A percentile compares a stretch with the other conserved stretches of the same genome.
Evolutionary conservation across 2,329 filamentous ascomycete species (phyloP).

Genomic region (Coniochaeta hoffmannii): DNA sequence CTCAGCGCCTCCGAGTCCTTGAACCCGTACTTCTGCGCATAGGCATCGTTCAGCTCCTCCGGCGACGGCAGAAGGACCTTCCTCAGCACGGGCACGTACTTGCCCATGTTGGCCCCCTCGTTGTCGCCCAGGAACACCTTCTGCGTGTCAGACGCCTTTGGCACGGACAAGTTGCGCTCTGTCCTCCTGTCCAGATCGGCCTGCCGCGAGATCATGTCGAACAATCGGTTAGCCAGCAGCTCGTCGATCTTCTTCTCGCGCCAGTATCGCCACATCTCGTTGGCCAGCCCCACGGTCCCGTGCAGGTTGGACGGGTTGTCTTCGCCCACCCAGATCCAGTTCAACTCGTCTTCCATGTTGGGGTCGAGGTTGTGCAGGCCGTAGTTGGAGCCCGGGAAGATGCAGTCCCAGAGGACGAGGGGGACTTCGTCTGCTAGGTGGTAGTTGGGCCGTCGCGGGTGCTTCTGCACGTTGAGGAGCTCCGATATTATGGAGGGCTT

Average conservation of each 20-base stretch:
- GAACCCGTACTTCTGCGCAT: conserved; percentile 55
- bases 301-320: conserved; percentile 51
- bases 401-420: conserved; percentile 91
- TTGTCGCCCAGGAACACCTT: conserved; percentile 50
- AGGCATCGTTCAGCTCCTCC: conserved; percentile 52
- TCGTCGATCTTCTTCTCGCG: conserved; percentile 83
- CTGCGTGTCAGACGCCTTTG: conserved; percentile 20
- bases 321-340: conserved; percentile 77
- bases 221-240: conserved; percentile 65
- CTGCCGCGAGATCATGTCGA: conserved; percentile 51
- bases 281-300: conserved; percentile 58
- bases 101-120: conserved; percentile 38
- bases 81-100: conserved; percentile 48
- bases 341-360: conserved; percentile 48
- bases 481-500: conserved; percentile 62
- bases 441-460: conserved; percentile 75
- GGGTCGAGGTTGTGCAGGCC: conserved; percentile 21
- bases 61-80: conserved; percentile 40
- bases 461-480: conserved; percentile 64
- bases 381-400: conserved; percentile 58
- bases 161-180: neutral
- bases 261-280: conserved; percentile 78
- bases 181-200: conserved; percentile 10
- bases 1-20: conserved; percentile 41
- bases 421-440: conserved; percentile 86